Evolutionary conservation across 2,329 filamentous ascomycete species (phyloP).

Genomic region (Hortaea sp.): DNA sequence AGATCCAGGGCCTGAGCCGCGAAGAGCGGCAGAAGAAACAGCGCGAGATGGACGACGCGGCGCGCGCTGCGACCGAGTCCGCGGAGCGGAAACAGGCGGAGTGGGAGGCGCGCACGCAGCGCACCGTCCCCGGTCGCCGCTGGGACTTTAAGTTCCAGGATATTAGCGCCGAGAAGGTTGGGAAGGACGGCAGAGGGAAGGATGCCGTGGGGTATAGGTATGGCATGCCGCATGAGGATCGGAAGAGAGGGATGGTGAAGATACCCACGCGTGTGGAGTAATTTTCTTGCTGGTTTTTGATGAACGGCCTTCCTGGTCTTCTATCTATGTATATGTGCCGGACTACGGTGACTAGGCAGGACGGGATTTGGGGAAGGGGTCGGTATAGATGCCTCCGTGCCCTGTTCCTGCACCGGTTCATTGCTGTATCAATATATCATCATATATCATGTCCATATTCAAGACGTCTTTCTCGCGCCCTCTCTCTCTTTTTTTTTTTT

Average conservation of each 20-base stretch:
- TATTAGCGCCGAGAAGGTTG: slow-evolving; percentile 45
- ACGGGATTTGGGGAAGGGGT: too few species aligned
- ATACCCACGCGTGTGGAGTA: slow-evolving; percentile 47
- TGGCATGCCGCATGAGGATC: slow-evolving; percentile 51
- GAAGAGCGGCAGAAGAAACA: slow-evolving; percentile 35
- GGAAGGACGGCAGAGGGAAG: slow-evolving; percentile 43
- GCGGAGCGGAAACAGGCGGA: slow-evolving; percentile 35
- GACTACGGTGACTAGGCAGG: too few species aligned
- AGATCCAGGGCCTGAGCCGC: slow-evolving; percentile 27
- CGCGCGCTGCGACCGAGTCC: slow-evolving; percentile 28
- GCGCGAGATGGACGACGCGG: slow-evolving; percentile 23
- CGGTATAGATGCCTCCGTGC: too few species aligned
- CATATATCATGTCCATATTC: too few species aligned
- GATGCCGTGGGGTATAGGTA: slow-evolving; percentile 50
- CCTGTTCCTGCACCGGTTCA: too few species aligned
- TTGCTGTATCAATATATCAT: too few species aligned
- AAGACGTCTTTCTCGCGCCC: too few species aligned
- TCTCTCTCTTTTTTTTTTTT: too few species aligned
- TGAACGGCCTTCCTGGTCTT: too few species aligned
- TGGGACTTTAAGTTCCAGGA: slow-evolving; percentile 54
- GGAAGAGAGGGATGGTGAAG: slow-evolving; percentile 54
- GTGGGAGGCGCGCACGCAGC: slow-evolving; percentile 32
- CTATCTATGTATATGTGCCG: too few species aligned
- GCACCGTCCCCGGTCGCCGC: slow-evolving; percentile 38
- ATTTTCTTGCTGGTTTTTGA: too few species aligned